Base-by-base conservation (phyloP, 108 stramenopile genomes). In the Pseudonitzschia multistriata region DNA sequence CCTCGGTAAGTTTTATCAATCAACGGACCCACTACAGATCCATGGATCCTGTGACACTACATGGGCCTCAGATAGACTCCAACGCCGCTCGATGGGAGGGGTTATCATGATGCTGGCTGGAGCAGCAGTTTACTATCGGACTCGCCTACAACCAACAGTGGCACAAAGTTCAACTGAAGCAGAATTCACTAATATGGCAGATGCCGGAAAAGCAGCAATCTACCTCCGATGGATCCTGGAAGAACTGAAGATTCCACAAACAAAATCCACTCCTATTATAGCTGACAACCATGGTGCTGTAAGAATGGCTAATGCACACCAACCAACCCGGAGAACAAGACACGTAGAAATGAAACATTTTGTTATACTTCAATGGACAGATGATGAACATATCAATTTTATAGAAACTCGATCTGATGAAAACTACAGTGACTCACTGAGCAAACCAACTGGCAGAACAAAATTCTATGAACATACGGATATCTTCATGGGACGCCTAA, bases 241-340 rank as follows among this genome's bases (percentile, higher is more conserved):
- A 52, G 61, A 64, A 49, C 22, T 70, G 3, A 36, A 29, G 21
- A 7, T 70, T 29, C 14, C 50, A 30, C 61, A 65, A 30, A 17
- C 24, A 13, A 14, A n/a, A 2, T 69, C 75, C 29, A 70, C 62
- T 42, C 54, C 31, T 7, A 55, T 76, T 29, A 37, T 62, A 25
- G 79, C 40, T 28, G 79, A 76, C 64, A 82, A 82, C 66, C 24
- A 40, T 17, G 77, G 66, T 48, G 64, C 71, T 14, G 42, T 68
- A 39, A 24, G 34, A 6, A 60, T 82, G 66, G 72, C 70, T 17
- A 81, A 81, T 39, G 34, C 71, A 37, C 47, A 48, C 14, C 36
- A 61, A 66, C 79, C 76, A 21, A 83, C 79, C n/a, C n/a, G n/a
- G n/a, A n/a, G n/a, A n/a, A n/a, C n/a, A n/a, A n/a, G n/a, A n/a